phyloP scores from a whole-genome alignment of 257 asterid genomes.

The Verbascum thapsus region DNA sequence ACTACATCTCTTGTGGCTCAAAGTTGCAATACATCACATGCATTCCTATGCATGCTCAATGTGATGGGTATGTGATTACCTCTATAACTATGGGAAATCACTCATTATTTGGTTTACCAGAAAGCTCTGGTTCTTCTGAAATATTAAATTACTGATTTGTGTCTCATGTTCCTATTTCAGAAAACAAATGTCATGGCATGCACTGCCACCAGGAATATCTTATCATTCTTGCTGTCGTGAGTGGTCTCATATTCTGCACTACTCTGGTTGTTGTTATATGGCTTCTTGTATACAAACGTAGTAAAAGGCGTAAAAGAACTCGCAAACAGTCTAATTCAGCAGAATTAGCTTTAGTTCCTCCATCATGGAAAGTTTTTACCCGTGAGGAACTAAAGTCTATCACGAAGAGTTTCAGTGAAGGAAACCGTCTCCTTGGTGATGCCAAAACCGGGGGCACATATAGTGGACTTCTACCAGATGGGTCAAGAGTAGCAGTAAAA shows the following conservation, averaged over 20 bases:
- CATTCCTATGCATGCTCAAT: slow-evolving; percentile 68
- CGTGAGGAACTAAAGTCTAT: slow-evolving; percentile 88
- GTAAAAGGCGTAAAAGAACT: slow-evolving; percentile 75
- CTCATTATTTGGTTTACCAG: slow-evolving; percentile 23
- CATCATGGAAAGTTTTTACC: slow-evolving; percentile 87
- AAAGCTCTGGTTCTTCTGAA: background rate
- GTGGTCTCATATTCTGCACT: slow-evolving; percentile 80
- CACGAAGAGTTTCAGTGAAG: slow-evolving; percentile 95
- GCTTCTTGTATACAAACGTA: slow-evolving; percentile 81
- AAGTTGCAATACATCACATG: slow-evolving; percentile 61
- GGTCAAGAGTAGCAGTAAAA: slow-evolving; percentile 91
- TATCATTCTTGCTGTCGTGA: slow-evolving; percentile 84
- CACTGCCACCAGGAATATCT: slow-evolving; percentile 87
- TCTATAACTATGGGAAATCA: background rate
- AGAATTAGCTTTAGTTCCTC: slow-evolving; percentile 83
- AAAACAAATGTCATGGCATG: slow-evolving; percentile 70
- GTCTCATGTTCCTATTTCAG: slow-evolving; percentile 43
- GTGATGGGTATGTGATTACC: slow-evolving; percentile 52
- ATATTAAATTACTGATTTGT: slow-evolving; percentile 10
- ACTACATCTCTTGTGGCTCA: slow-evolving; percentile 53
- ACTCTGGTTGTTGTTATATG: slow-evolving; percentile 79
- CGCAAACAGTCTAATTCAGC: slow-evolving; percentile 71
- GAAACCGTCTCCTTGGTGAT: slow-evolving; percentile 89
- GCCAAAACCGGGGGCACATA: slow-evolving; percentile 97
- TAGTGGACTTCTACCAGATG: slow-evolving; percentile 87